phyloP scores from a whole-genome alignment of 768 basidiomycete genomes.

The Agaricus blazei region DNA sequence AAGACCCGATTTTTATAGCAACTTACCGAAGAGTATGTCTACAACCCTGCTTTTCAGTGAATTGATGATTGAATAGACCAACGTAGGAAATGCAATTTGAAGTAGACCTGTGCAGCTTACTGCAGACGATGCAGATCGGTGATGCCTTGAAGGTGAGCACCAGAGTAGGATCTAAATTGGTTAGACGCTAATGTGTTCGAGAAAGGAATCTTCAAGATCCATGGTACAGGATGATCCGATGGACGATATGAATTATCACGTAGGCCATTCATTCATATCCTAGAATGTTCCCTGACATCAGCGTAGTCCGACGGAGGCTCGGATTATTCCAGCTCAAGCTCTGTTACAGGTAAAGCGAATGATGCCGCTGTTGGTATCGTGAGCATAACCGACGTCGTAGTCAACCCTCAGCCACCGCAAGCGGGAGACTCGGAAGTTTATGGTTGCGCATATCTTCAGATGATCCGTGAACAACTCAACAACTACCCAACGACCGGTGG shows the following conservation, averaged over 20 bases:
- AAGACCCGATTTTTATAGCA: too few species aligned
- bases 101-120: conserved; percentile 47
- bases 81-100: conserved; percentile 19
- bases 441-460: conserved; percentile 62
- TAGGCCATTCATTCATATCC: conserved; percentile 16
- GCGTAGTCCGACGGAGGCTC: conserved; percentile 37
- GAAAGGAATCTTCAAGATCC: conserved; percentile 35
- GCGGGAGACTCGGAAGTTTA: conserved; percentile 22
- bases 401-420: background rate
- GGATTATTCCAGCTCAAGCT: conserved; percentile 40
- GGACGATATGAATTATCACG: conserved; percentile 42
- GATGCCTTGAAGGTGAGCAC: conserved; percentile 26
- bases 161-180: background rate
- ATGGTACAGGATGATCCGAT: conserved; percentile 38
- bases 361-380: background rate
- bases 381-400: conserved; percentile 4
- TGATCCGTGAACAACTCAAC: conserved; percentile 53
- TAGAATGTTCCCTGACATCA: background rate
- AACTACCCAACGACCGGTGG: conserved; percentile 57
- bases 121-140: conserved; percentile 47
- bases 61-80: too few species aligned
- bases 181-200: conserved; percentile 21
- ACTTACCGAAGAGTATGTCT: too few species aligned
- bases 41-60: too few species aligned
- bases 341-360: conserved; percentile 20